Conservation (phyloP, 441 rosid genomes). For the Pelargonium myrrhifolium region DNA sequence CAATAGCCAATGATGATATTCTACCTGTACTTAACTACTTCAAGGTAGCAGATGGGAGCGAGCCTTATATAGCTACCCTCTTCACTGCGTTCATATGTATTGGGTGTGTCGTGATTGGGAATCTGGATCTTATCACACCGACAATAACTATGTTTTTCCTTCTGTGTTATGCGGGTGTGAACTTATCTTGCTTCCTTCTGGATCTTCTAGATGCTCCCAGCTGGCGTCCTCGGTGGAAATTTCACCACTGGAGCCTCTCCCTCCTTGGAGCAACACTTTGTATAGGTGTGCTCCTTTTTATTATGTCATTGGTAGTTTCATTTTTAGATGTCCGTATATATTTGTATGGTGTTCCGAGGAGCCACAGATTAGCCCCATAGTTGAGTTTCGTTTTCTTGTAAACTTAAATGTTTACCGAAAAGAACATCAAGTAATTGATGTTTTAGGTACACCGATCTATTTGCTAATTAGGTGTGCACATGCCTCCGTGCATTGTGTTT, state of each 20-base stretch:
- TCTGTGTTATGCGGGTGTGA: constrained; percentile 90
- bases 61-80: constrained; percentile 84
- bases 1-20: constrained; percentile 98
- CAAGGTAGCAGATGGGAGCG: constrained; percentile 79
- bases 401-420: not conserved
- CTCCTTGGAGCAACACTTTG: constrained; percentile 90
- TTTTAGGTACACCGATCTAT: not conserved
- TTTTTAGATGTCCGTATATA: not conserved
- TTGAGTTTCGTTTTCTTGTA: not conserved
- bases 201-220: constrained; percentile 99
- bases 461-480: not conserved
- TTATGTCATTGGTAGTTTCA: constrained; percentile 2
- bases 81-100: constrained; percentile 85
- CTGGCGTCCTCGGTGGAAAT: constrained; percentile 99
- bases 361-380: too few species aligned
- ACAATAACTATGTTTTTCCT: constrained; percentile 96
- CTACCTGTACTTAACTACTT: constrained; percentile 93
- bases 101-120: constrained; percentile 90
- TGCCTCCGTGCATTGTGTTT: not conserved
- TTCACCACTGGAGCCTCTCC: constrained; percentile 98
- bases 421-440: not conserved
- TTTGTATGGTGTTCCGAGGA: not conserved
- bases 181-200: constrained; percentile 96
- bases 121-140: constrained; percentile 96
- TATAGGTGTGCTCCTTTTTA: constrained; percentile 43